Evolutionary conservation across 495 filamentous ascomycete species (phyloP).

Genomic region (Penicillium waksmanii): DNA sequence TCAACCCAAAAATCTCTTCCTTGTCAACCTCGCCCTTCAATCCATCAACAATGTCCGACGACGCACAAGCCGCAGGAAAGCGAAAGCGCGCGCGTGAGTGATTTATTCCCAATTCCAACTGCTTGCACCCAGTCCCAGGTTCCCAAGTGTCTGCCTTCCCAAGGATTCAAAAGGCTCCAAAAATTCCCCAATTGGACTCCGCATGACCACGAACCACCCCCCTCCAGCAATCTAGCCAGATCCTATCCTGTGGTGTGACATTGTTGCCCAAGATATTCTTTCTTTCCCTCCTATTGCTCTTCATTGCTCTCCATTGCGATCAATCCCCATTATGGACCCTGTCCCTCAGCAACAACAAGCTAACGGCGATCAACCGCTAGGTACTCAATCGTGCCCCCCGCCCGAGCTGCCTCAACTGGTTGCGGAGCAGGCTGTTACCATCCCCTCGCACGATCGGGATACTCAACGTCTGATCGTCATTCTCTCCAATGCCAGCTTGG

Average conservation of each 20-base stretch:
- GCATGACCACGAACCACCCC: constrained; percentile 1
- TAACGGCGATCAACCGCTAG: constrained; percentile 41
- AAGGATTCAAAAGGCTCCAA: background rate
- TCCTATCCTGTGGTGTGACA: background rate
- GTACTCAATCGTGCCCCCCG: constrained; percentile 93
- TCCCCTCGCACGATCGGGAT: constrained; percentile 83
- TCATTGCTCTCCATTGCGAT: background rate
- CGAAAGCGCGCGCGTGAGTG: constrained; percentile 55
- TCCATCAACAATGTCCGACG: constrained; percentile 37
- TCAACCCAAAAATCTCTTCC: constrained; percentile 31
- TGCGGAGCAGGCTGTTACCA: constrained; percentile 88
- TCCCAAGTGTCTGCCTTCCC: background rate
- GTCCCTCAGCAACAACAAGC: constrained; percentile 15
- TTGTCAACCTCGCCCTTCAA: constrained; percentile 6
- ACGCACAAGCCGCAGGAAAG: constrained; percentile 48
- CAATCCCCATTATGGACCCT: background rate
- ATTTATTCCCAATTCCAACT: background rate
- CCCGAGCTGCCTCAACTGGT: constrained; percentile 87
- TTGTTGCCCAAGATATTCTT: background rate
- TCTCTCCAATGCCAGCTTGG: constrained; percentile 93
- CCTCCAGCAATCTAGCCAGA: background rate
- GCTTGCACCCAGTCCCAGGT: background rate
- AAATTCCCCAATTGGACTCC: constrained; percentile 1
- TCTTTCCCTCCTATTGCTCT: background rate
- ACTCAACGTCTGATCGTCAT: constrained; percentile 92